phyloP scores from a whole-genome alignment of 352 stramenopile genomes.

The Pythium diclinum region DNA sequence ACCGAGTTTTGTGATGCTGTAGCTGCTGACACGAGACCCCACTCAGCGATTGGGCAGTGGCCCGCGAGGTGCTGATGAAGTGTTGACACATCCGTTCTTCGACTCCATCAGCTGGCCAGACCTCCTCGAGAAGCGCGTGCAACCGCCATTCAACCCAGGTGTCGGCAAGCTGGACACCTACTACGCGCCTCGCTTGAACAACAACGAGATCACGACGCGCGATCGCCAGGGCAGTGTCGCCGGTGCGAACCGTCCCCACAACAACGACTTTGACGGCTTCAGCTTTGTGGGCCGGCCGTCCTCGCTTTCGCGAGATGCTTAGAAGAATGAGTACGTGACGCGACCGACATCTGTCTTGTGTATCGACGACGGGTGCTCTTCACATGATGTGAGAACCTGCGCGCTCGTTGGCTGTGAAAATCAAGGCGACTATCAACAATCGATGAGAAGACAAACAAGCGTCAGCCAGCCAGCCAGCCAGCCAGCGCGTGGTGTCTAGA shows the following conservation, averaged over 20 bases:
- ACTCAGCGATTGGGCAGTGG: conserved; percentile 93
- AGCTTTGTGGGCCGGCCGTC: conserved; percentile 88
- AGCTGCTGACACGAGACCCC: conserved; percentile 96
- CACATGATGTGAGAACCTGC: neutral
- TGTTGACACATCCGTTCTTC: conserved; percentile 92
- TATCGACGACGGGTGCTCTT: neutral
- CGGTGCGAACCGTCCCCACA: conserved; percentile 40
- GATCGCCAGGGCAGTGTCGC: conserved; percentile 79
- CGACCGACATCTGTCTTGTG: neutral
- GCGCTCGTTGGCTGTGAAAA: neutral
- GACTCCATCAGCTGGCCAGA: conserved; percentile 89
- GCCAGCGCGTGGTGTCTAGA: neutral
- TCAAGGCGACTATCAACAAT: neutral
- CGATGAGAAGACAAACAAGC: neutral
- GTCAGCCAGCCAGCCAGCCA: neutral
- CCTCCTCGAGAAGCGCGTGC: conserved; percentile 75
- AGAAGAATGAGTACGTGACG: neutral
- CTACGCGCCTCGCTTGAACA: conserved; percentile 83
- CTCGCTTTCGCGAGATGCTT: conserved; percentile 43
- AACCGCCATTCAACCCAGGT: conserved; percentile 86
- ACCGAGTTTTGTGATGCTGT: conserved; percentile 26
- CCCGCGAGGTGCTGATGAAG: conserved; percentile 81
- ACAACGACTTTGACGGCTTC: conserved; percentile 89
- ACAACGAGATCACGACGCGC: conserved; percentile 85
- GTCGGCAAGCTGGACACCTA: conserved; percentile 86